Evolutionary conservation across 257 asterid species (phyloP), one percentile per base, ranked within the genome.

Genomic region (Cruciata laevipes): DNA sequence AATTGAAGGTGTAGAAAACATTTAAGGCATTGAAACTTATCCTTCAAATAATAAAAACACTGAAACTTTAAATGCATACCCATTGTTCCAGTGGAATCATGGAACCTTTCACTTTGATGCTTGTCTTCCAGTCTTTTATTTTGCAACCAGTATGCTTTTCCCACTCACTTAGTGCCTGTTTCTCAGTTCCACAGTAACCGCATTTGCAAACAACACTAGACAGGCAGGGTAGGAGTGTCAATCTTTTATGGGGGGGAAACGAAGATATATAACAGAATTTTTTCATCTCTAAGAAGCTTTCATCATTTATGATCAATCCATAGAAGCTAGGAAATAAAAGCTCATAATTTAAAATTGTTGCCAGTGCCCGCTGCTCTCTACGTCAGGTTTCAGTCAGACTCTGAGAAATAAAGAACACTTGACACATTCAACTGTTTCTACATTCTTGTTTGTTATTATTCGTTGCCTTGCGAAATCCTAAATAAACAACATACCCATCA

Each of bases 121-220:
- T 90, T 53, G 95, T 76, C 82, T 83, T 94, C 99, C 99, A 94
- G 79, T 90, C 87, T 79, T 87, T 94, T 17, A 78, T 72, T 82
- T 71, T 90, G 61, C 87, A 85, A 57, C 98, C 99, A 8, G 96
- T 91, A 80, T 94, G 99, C 66, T 95, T 80, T 77, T 84, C 97
- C 99, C 99, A 94, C 73, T 88, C 96, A 75, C 91, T 90, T 65
- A 94, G 95, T 69, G 95, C 84, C 85, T 80, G 93, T 81, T 90
- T 94, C 72, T 90, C 89, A 63, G 81, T 78, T 82, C 98, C 96
- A 77, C 99, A 94, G 56, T 69, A 83, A 38, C 98, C 98, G 73
- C 99, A 94, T 83, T 90, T 90, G 89, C 99, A 94, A 77, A 88
- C 91, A 83, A 94, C 99, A 78, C 99, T 94, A 83, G 76, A 70